Evolutionary conservation across 352 stramenopile genomes (phyloP).

Genomic region (Phytophthora pisi): DNA sequence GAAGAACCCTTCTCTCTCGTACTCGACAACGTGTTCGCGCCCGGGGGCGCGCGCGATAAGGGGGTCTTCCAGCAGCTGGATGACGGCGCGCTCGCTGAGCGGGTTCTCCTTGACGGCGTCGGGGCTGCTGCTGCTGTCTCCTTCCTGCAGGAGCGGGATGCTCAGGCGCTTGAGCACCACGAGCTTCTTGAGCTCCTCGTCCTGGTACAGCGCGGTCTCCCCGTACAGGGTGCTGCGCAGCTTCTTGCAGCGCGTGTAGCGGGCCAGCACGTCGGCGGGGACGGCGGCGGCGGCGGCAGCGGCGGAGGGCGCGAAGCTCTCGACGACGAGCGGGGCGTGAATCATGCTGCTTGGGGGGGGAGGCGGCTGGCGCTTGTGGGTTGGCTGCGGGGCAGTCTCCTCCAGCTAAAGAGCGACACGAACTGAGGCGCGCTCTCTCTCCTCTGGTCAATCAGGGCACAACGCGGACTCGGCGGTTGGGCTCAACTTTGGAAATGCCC

Average conservation of each 20-base stretch:
- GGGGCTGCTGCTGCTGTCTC: constrained; percentile 17
- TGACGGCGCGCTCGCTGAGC: constrained; percentile 55
- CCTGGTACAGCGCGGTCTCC: constrained; percentile 58
- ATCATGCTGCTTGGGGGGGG: constrained; percentile 24
- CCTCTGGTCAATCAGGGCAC: background rate
- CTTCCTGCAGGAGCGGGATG: constrained; percentile 45
- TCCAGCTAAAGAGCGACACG: constrained; percentile 4
- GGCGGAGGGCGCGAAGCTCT: constrained; percentile 19
- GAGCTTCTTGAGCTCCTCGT: constrained; percentile 43
- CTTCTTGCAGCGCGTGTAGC: constrained; percentile 47
- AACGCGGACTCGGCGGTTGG: constrained; percentile 14
- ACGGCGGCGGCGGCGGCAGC: background rate
- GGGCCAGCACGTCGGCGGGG: constrained; percentile 23
- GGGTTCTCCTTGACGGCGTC: constrained; percentile 52
- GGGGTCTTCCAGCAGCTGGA: constrained; percentile 47
- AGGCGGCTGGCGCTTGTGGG: constrained; percentile 10
- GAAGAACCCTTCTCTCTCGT: constrained; percentile 54
- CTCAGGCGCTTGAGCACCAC: constrained; percentile 66
- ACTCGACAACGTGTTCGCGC: constrained; percentile 51
- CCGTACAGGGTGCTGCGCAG: constrained; percentile 64
- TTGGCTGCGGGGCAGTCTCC: constrained; percentile 22
- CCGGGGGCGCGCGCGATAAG: constrained; percentile 26
- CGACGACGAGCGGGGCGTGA: constrained; percentile 24
- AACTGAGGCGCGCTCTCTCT: background rate
- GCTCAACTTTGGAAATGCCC: constrained; percentile 23